Percentiles rank a stretch among this genome's conserved stretches.
Evolutionary conservation across 2,329 filamentous ascomycete genomes (phyloP).

Genomic region (Diaporthe vaccinii): DNA sequence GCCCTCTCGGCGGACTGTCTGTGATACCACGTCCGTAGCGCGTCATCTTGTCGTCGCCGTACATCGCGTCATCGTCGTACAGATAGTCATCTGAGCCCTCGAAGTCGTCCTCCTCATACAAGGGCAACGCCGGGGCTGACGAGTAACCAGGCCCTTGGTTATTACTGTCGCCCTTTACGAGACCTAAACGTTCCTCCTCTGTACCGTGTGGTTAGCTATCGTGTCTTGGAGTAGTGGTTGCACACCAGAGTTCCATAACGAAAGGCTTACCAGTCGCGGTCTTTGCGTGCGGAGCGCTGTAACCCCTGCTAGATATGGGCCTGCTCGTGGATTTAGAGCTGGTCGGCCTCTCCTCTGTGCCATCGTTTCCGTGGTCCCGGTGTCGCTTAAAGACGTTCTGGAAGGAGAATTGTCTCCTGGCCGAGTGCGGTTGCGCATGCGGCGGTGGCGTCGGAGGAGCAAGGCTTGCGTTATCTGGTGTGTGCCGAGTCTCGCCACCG

Average conservation of each 20-base stretch:
- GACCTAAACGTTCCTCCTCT: slow-evolving; percentile 85
- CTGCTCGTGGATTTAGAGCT: slow-evolving; percentile 51
- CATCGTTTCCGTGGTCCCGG: slow-evolving; percentile 49
- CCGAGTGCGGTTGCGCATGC: slow-evolving; percentile 56
- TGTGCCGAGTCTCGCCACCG: slow-evolving; percentile 52
- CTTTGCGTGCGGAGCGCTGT: slow-evolving; percentile 58
- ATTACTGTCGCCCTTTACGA: slow-evolving; percentile 83
- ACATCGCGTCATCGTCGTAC: slow-evolving; percentile 48
- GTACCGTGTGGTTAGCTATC: background rate
- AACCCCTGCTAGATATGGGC: slow-evolving; percentile 55
- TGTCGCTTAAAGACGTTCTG: slow-evolving; percentile 82
- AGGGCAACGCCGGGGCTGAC: slow-evolving; percentile 52
- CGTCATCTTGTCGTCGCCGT: slow-evolving; percentile 49
- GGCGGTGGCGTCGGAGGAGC: slow-evolving; percentile 73
- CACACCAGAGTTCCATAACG: too few species aligned
- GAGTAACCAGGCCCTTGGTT: slow-evolving; percentile 55
- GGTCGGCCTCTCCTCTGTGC: slow-evolving; percentile 43
- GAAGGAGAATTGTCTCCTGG: slow-evolving; percentile 90
- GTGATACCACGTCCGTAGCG: slow-evolving; percentile 61
- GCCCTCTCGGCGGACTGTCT: slow-evolving; percentile 49
- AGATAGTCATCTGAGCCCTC: slow-evolving; percentile 44
- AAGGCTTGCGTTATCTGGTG: slow-evolving; percentile 56
- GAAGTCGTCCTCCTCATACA: slow-evolving; percentile 54
- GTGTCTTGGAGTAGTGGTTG: background rate
- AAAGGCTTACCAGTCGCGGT: slow-evolving; percentile 63